A percentile compares a stretch with the other conserved stretches of the same genome.
Conservation (phyloP, 345 rosid genomes). For the Citrus sinensis region DNA sequence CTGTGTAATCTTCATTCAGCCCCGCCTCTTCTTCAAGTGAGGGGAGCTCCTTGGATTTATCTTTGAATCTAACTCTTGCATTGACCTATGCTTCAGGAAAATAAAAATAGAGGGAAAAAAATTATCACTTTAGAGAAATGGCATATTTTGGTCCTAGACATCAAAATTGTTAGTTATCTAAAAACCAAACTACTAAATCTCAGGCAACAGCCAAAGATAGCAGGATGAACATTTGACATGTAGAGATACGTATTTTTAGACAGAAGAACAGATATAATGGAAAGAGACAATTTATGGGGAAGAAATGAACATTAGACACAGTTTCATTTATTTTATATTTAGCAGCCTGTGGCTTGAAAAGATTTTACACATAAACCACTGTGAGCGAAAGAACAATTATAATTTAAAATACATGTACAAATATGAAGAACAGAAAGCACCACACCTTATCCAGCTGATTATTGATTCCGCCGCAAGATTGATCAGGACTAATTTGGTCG, state of each 20-base stretch:
- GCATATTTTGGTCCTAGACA: background rate
- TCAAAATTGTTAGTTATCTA: background rate
- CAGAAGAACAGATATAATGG: background rate
- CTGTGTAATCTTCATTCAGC: conserved; percentile 50
- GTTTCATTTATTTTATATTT: background rate
- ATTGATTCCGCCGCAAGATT: conserved; percentile 48
- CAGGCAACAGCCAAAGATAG: background rate
- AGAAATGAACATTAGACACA: background rate
- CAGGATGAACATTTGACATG: background rate
- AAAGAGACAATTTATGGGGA: background rate
- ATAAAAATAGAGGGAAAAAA: background rate
- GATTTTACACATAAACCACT: background rate
- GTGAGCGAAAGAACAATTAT: background rate
- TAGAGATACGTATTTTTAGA: background rate
- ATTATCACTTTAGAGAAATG: background rate
- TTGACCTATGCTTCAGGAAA: conserved; percentile 41
- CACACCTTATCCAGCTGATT: conserved; percentile 62
- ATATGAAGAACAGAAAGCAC: conserved; percentile 18
- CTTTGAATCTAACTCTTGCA: conserved; percentile 57
- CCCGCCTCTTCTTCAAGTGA: conserved; percentile 46
- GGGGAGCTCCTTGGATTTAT: conserved; percentile 47
- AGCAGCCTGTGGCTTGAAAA: background rate
- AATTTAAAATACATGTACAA: background rate
- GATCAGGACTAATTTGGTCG: conserved; percentile 57
- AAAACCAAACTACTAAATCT: background rate